Evolutionary conservation across 2,329 filamentous ascomycete species (phyloP), one percentile per base, ranked within the genome.

Genomic region (Talaromyces rugulosus): DNA sequence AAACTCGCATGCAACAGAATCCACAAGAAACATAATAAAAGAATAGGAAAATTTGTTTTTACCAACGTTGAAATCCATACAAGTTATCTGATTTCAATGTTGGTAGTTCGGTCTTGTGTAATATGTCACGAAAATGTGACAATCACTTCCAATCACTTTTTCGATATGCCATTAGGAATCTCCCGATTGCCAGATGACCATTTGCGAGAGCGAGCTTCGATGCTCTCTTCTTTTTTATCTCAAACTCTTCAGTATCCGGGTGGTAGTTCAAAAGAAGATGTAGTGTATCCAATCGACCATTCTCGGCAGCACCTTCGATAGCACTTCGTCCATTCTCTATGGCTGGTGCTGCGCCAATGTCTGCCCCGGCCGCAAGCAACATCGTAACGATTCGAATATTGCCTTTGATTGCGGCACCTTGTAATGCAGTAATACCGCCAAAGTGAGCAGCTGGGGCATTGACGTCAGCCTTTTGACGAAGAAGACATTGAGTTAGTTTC

Each of bases 341-440:
- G 12, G 67, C 42, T 47, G 61, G 61, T 18, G 62, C 36, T 53
- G 54, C 57, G 58, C 65, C 55, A 5, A 63, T 30, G 27, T 65
- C 28, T 23, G 58, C 64, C 6, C 64, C 62, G 14, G 52, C 16
- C 50, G 72, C 68, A 7, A 78, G 65, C 1, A 79, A 65, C 55
- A 67, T 70, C 27, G 73, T 64, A 16, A 77, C 73, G 16, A 75
- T 66, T 7, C 72, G 71, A 1, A 72, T 62, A 42, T 77, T 70
- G 11, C 75, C 76, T 16, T 65, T 67, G 56, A 70, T 67, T 4
- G 75, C 73, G 9, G 76, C 74, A n/a, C 58, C 65, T 58, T 65
- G 64, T 18, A 66, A 58, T 27, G 65, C 64, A 11, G 64, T 66
- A 30, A 50, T 52, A 12, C 64, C 64, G 14, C 9, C 11, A 6